phyloP scores from a whole-genome alignment of 2,329 filamentous ascomycete genomes.

The Sporothrix variecibatus region DNA sequence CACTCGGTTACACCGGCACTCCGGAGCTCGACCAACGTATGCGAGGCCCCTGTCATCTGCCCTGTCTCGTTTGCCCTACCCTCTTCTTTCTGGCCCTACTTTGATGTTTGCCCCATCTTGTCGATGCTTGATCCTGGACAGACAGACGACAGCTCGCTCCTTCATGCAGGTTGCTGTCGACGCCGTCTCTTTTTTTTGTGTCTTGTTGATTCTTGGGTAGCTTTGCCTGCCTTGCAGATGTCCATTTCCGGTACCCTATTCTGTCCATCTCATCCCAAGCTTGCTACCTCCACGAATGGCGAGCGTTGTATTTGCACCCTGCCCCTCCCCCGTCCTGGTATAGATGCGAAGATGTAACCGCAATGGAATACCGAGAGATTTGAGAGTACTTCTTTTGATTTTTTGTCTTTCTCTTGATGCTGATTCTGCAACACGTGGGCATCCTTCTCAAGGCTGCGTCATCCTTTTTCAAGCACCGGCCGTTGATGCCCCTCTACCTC shows the following conservation, averaged over 20 bases:
- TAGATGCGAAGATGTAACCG: constrained; percentile 10
- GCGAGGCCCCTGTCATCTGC: neutral
- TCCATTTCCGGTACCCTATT: neutral
- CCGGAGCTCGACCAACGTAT: neutral
- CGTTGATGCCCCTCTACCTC: neutral
- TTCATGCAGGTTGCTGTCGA: neutral
- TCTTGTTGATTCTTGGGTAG: too few species aligned
- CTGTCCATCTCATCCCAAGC: neutral
- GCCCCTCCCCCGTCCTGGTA: neutral
- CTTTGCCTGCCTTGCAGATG: neutral
- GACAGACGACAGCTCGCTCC: neutral
- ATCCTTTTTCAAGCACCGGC: neutral
- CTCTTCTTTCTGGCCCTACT: neutral
- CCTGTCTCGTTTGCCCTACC: neutral
- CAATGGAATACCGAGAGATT: constrained; percentile 14
- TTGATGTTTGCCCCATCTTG: neutral
- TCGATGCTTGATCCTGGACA: constrained; percentile 17
- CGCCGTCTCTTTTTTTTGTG: neutral
- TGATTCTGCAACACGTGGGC: constrained; percentile 2
- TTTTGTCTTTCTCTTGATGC: neutral
- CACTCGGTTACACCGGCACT: constrained; percentile 19
- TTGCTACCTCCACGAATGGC: neutral
- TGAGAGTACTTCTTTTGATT: neutral
- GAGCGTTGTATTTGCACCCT: constrained; percentile 16
- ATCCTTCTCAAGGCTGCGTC: neutral